phyloP scores from a whole-genome alignment of 306 rosid species.

The Cyamopsis tetragonoloba region DNA sequence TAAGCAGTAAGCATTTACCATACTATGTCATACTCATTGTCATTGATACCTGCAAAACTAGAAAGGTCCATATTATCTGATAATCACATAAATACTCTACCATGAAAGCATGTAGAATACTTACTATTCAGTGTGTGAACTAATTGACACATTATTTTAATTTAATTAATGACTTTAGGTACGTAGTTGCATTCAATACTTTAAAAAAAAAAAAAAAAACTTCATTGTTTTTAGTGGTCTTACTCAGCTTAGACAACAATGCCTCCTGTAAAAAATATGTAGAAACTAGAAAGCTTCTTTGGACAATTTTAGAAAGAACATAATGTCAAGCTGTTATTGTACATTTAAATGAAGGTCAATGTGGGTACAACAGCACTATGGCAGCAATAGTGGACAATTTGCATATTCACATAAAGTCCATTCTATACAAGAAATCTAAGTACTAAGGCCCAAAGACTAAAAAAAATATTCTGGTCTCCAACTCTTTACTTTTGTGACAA shows the following conservation, averaged over 20 bases:
- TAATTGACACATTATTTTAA: too few relatives aligned
- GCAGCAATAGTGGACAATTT: neutral
- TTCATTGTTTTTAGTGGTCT: too few relatives aligned
- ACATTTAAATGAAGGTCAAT: slow-evolving; percentile 15
- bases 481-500: slow-evolving; percentile 30
- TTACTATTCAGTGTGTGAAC: too few relatives aligned
- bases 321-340: neutral
- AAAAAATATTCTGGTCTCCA: slow-evolving; percentile 16
- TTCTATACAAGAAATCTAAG: neutral
- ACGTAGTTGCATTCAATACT: too few relatives aligned
- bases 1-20: neutral
- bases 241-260: too few relatives aligned
- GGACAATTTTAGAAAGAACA: neutral
- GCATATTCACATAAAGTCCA: neutral
- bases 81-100: neutral
- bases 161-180: too few relatives aligned
- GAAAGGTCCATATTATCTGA: neutral
- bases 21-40: neutral
- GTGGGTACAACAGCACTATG: slow-evolving; percentile 24
- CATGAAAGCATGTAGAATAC: neutral
- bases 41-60: neutral
- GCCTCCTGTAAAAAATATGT: too few relatives aligned
- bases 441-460: neutral
- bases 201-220: too few relatives aligned
- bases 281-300: too few relatives aligned